Evolutionary conservation across 139 green algal genomes (phyloP).

Genomic region (Limnomonas spitsbergensis): DNA sequence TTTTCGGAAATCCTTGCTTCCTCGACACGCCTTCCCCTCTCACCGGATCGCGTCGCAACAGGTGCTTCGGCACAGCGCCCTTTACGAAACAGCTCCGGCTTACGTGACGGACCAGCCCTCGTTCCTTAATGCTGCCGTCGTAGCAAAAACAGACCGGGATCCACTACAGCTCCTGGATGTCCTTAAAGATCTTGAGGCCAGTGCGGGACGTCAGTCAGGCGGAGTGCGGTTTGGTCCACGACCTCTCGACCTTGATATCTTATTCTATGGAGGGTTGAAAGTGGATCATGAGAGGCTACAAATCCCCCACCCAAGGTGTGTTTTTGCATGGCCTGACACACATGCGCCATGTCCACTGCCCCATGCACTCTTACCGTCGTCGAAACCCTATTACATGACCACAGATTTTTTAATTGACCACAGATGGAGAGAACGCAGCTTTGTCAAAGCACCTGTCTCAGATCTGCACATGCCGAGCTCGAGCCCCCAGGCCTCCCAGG

Average conservation of each 20-base stretch:
- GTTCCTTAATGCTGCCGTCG: conserved; percentile 86
- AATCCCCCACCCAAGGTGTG: conserved; percentile 41
- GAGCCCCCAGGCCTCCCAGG: neutral
- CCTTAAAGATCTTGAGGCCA: conserved; percentile 77
- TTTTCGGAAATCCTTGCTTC: neutral
- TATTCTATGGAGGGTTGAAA: conserved; percentile 75
- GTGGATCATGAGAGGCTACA: conserved; percentile 4
- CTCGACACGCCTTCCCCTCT: neutral
- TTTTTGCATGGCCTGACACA: too few relatives aligned
- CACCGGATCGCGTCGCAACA: too few relatives aligned
- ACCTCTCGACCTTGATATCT: conserved; percentile 93
- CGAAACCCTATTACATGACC: neutral
- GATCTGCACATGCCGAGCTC: conserved; percentile 25
- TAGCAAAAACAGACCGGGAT: conserved; percentile 56
- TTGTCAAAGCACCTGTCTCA: conserved; percentile 82
- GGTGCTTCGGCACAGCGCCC: conserved; percentile 59
- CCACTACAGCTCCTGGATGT: conserved; percentile 59
- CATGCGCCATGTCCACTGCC: neutral
- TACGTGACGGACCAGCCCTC: conserved; percentile 81
- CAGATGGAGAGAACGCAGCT: conserved; percentile 78
- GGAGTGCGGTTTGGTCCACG: conserved; percentile 74
- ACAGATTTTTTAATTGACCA: neutral
- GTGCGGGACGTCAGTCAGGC: conserved; percentile 52
- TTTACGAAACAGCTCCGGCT: conserved; percentile 84
- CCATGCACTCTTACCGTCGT: neutral